Conservation (phyloP, 1,139 yeast genomes). For the Yamadazyma pseudoaaseri region DNA sequence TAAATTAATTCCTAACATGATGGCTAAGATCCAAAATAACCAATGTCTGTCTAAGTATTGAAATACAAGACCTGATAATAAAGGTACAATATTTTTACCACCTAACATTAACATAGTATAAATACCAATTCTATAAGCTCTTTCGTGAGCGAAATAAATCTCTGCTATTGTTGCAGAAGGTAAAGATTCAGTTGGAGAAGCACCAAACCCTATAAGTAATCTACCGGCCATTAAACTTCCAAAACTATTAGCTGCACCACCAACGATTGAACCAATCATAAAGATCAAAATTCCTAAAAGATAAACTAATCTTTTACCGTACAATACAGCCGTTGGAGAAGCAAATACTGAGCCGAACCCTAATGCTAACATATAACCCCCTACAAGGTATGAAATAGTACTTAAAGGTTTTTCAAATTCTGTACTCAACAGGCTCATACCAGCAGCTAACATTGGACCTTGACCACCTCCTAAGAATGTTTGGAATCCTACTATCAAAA, state of each 20-base stretch:
- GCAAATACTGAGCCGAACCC: conserved; percentile 60
- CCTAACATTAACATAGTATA: conserved; percentile 62
- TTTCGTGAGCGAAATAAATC: conserved; percentile 61
- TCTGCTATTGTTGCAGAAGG: conserved; percentile 65
- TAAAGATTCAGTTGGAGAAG: conserved; percentile 60
- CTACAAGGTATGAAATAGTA: conserved; percentile 54
- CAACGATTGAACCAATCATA: conserved; percentile 56
- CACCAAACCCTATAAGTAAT: conserved; percentile 56
- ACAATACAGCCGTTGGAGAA: conserved; percentile 57
- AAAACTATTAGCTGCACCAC: conserved; percentile 47
- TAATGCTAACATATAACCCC: conserved; percentile 58
- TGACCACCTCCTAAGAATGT: conserved; percentile 65
- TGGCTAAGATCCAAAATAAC: conserved; percentile 61
- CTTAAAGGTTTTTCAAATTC: conserved; percentile 46
- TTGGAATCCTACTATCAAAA: conserved; percentile 54
- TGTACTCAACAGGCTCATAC: conserved; percentile 37
- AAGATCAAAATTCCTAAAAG: conserved; percentile 49
- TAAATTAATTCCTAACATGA: conserved; percentile 49
- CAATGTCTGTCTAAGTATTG: conserved; percentile 53
- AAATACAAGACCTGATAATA: conserved; percentile 55
- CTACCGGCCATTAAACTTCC: conserved; percentile 58
- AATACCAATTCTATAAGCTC: conserved; percentile 63
- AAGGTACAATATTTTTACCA: conserved; percentile 60
- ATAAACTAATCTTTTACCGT: conserved; percentile 60
- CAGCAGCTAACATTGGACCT: conserved; percentile 61